Base-by-base conservation (phyloP, 441 rosid species). In the Aleurites moluccanus region DNA sequence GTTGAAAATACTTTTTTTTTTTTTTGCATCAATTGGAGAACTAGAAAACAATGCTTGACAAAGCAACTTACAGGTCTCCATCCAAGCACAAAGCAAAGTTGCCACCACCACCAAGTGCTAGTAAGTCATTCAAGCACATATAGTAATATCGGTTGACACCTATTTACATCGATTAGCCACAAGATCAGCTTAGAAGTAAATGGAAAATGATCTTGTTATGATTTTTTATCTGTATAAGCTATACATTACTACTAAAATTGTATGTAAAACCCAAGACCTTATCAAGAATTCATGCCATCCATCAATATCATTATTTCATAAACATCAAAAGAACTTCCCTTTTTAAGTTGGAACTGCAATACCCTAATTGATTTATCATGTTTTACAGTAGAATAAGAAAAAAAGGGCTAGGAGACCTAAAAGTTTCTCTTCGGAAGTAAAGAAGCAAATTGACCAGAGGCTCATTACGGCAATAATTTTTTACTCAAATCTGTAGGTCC, bases 91-190 rank as follows among this genome's bases (percentile, higher is more conserved):
- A 79, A 60, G 98, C 97, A 76, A 88, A 93, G 89, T 84, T 85
- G 77, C 92, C 89, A 47, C 96, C 99, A 56, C 99, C 98, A 52
- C 98, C 98, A 66, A 93, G 82, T 9, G 97, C 98, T 73, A 96
- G 83, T 61, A 91, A 83, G 83, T 96, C 98, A 78, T 87, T 90
- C 90, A 92, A 72, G 80, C 99, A 96, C 85, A 93, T 84, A 81
- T 76, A 88, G 71, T 88, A 96, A 80, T 92, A 96, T 65, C 97
- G 87, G 83, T 96, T 96, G 79, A 92, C 97, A 85, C 99, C 98
- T 96, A 83, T 85, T 44, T 21, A 74, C 64, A 78, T 60, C 35
- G 33, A 67, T 25, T 33, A 60, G 42, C 61, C 49, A 70, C 15
- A 64, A 33, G 33, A 80, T 67, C 61, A 80, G 74, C 33, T 47